Conservation (phyloP, 2,329 filamentous ascomycete genomes). For the Claviceps humidiphila region DNA sequence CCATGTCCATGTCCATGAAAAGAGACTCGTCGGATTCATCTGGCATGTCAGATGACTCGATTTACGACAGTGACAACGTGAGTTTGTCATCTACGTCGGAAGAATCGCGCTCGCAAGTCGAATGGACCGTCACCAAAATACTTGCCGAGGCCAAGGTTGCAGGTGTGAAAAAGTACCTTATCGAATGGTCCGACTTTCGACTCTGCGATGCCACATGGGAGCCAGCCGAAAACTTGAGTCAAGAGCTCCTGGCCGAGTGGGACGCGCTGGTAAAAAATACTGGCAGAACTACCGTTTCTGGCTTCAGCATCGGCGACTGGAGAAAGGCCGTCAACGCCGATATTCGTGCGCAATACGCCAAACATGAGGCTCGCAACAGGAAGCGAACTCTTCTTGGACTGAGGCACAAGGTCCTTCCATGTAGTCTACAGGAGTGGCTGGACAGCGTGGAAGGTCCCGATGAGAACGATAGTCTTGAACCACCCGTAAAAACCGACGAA, state of each 20-base stretch:
- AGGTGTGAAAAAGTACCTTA: slow-evolving; percentile 18
- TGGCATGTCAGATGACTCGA: not conserved
- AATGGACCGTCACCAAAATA: slow-evolving; percentile 39
- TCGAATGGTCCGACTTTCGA: slow-evolving; percentile 24
- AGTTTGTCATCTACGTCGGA: slow-evolving; percentile 22
- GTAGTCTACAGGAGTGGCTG: slow-evolving; percentile 2
- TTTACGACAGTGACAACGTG: slow-evolving; percentile 12
- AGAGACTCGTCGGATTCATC: not conserved
- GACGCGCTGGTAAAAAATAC: slow-evolving; percentile 24
- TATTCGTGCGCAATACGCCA: slow-evolving; percentile 17
- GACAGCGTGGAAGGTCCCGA: not conserved
- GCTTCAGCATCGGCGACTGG: slow-evolving; percentile 27
- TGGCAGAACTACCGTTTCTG: slow-evolving; percentile 17
- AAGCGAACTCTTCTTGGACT: slow-evolving; percentile 26
- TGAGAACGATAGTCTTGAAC: slow-evolving; percentile 1
- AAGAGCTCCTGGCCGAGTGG: slow-evolving; percentile 30
- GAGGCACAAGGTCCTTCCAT: slow-evolving; percentile 3
- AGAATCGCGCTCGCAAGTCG: slow-evolving; percentile 21
- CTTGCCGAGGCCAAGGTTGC: slow-evolving; percentile 29
- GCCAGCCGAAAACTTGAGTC: slow-evolving; percentile 28
- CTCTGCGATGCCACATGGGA: slow-evolving; percentile 35
- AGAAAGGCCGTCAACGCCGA: slow-evolving; percentile 18
- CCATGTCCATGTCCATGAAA: not conserved
- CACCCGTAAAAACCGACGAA: not conserved
- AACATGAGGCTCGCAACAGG: slow-evolving; percentile 30